Base-by-base conservation (phyloP, 2,329 filamentous ascomycete species). In the Alternaria incomplexa region DNA sequence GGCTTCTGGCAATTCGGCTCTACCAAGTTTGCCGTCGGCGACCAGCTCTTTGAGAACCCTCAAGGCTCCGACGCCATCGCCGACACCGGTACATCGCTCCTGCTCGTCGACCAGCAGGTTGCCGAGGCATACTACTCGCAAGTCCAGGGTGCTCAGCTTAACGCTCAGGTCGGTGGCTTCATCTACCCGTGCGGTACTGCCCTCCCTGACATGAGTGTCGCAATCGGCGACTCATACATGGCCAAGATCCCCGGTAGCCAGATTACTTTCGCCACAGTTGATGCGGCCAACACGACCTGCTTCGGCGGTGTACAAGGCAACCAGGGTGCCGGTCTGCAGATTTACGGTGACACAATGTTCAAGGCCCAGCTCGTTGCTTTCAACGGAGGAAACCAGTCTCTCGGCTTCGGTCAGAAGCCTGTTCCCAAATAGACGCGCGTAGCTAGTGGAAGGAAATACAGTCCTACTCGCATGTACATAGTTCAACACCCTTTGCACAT, bases 1-100 rank as follows among this genome's bases (percentile, higher is more conserved):
- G 91, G 91, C 9, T 93, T 90, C 82, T 93, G 91, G 91, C 83
- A 90, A 73, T 88, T 92, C 73, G 73, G 83, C 13, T 88, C 86
- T 6, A 82, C 83, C 23, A 81, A 81, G 48, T 91, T 89, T 73
- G 81, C 82, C 17, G 83, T 93, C 58, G 86, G 83, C 25, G 82
- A 82, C 63, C 81, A 86, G 77, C 81, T 83, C 40, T 85, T 87
- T 59, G 81, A 83, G 30, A 87, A 89, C 79, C 86, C 85, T 10
- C 74, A 65, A 64, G 82, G 76, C 50, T 78, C 74, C 48, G 77
- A 80, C 11, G 82, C 81, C 68, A 84, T 85, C 59, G 82, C 81
- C 62, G 83, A 85, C 72, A 85, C 83, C 1, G 89, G 89, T 64
- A 91, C 89, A 26, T 89, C 88, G 0, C 84, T 91, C 56, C 81